Evolutionary conservation across 768 basidiomycete species (phyloP).

Genomic region (Neoboletus magnificus): DNA sequence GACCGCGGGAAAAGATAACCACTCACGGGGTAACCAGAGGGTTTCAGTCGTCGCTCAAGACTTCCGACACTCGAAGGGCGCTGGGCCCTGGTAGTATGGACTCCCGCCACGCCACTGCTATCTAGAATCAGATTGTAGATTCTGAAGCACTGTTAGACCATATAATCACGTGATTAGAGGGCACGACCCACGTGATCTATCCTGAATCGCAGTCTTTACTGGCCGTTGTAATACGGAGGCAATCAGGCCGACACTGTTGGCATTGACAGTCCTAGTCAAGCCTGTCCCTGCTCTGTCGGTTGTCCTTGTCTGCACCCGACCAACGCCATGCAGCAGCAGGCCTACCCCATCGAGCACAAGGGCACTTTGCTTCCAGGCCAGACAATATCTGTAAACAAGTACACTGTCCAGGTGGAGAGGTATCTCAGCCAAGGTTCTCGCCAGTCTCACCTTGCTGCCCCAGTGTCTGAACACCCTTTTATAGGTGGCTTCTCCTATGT

Average conservation of each 20-base stretch:
- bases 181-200: slow-evolving; percentile 14
- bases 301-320: not conserved
- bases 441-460: slow-evolving; percentile 3
- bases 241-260: not conserved
- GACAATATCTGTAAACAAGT: slow-evolving; percentile 84
- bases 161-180: slow-evolving; percentile 3
- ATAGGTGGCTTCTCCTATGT: slow-evolving; percentile 97
- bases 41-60: not conserved
- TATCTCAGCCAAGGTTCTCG: slow-evolving; percentile 89
- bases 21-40: not conserved
- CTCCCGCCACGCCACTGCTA: not conserved
- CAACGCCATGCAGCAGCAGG: slow-evolving; percentile 40
- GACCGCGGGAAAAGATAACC: not conserved
- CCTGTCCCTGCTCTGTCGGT: slow-evolving; percentile 4
- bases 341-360: slow-evolving; percentile 45
- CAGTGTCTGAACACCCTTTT: slow-evolving; percentile 15
- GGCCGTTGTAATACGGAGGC: not conserved
- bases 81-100: not conserved
- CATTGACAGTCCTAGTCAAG: slow-evolving; percentile 1
- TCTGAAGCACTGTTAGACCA: too few species aligned
- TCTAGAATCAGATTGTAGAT: too few species aligned
- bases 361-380: slow-evolving; percentile 80
- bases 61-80: not conserved
- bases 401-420: slow-evolving; percentile 86
- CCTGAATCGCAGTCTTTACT: not conserved